phyloP scores from a whole-genome alignment of 768 basidiomycete species.

The Leccinum incarnatum region DNA sequence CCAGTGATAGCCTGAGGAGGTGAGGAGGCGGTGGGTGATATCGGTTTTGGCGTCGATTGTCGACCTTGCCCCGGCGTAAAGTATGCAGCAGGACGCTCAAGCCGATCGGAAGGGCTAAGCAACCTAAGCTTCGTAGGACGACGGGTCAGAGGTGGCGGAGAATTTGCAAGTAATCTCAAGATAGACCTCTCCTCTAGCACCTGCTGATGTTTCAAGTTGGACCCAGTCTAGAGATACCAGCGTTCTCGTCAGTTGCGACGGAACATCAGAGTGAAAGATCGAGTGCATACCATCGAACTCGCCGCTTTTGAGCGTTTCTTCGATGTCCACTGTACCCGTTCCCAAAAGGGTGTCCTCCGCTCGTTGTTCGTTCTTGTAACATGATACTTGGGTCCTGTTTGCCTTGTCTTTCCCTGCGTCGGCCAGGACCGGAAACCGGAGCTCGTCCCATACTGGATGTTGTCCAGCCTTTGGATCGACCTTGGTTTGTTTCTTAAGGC shows the following conservation, averaged over 20 bases:
- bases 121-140: conserved; percentile 45
- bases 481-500: conserved; percentile 63
- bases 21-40: conserved; percentile 13
- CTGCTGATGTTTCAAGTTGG: conserved; percentile 52
- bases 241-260: conserved; percentile 3
- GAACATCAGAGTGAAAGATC: not conserved
- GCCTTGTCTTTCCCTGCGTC: conserved; percentile 45
- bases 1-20: not conserved
- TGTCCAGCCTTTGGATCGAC: conserved; percentile 87
- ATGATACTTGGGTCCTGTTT: conserved; percentile 57
- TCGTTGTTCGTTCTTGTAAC: conserved; percentile 74
- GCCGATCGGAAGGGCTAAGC: conserved; percentile 48
- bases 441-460: conserved; percentile 91
- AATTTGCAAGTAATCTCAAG: conserved; percentile 87
- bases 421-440: conserved; percentile 71
- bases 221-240: conserved; percentile 59
- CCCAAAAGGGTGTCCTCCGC: conserved; percentile 75
- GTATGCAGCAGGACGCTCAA: conserved; percentile 39
- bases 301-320: conserved; percentile 75
- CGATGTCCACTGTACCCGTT: conserved; percentile 69
- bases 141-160: conserved; percentile 46
- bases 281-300: conserved; percentile 82
- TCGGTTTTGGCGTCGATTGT: conserved; percentile 16
- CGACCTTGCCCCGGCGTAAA: not conserved
- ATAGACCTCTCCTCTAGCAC: conserved; percentile 80